Conservation (phyloP, 2,329 filamentous ascomycete genomes). For the Penicillium sp. region DNA sequence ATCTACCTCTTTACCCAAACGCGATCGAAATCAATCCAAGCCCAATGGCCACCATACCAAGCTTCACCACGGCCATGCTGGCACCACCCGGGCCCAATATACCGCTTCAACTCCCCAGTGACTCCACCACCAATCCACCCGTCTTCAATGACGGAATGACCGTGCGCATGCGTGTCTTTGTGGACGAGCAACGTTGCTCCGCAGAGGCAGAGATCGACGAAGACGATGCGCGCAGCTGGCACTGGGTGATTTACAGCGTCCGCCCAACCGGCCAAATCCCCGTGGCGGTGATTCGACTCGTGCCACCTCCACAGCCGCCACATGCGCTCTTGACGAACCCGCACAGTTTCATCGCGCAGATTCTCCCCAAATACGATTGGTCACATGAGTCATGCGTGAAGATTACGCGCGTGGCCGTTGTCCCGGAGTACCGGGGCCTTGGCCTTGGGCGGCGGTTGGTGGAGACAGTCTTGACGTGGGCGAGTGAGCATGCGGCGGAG, state of each 20-base stretch:
- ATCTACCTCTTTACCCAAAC: too few species aligned
- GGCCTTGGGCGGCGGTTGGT: constrained; percentile 63
- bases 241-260: constrained; percentile 73
- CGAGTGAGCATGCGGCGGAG: constrained; percentile 53
- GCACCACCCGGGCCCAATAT: constrained; percentile 20
- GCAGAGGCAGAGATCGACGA: constrained; percentile 69
- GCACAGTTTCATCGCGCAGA: constrained; percentile 5
- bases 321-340: constrained; percentile 44
- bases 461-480: constrained; percentile 62
- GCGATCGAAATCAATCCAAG: too few species aligned
- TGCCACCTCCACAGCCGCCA: constrained; percentile 69
- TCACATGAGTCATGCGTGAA: constrained; percentile 71
- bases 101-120: constrained; percentile 21
- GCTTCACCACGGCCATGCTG: constrained; percentile 18
- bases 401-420: constrained; percentile 69
- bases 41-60: constrained; percentile 2
- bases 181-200: constrained; percentile 52
- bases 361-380: constrained; percentile 41
- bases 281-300: constrained; percentile 70
- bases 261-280: constrained; percentile 46
- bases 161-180: constrained; percentile 53
- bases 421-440: constrained; percentile 58
- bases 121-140: constrained; percentile 38
- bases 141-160: constrained; percentile 57
- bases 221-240: constrained; percentile 72